Evolutionary conservation across 208 protist species (phyloP), one percentile per base, ranked within the genome.

Genomic region (Leishmania martiniquensis): DNA sequence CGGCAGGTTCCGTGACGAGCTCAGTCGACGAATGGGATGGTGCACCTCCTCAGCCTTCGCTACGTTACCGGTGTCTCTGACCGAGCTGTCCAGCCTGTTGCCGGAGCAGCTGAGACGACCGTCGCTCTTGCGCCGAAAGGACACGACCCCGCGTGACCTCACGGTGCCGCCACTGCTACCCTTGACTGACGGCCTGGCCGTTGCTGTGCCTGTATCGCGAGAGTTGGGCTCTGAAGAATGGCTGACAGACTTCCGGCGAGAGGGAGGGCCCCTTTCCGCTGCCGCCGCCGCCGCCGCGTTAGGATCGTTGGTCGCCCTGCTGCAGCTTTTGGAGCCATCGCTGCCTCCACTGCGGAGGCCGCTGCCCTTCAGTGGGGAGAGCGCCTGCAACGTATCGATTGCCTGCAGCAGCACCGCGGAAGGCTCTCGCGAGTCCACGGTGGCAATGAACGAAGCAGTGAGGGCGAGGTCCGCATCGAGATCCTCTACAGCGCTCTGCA

Each of bases 341-440:
- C 12, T 52, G 25, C 20, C 25, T 15, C 72, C 57, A 62, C n/a
- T 54, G 52, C 1, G 5, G 54, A 49, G n/a, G 44, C 5, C 25
- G 37, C 39, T 52, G 72, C 60, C 29, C 29, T 66, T 52, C 34
- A 59, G 52, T 17, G 69, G 69, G 4, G 76, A 47, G 25, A 34
- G n/a, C 6, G 60, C 32, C 25, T 22, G 76, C 49, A 80, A 29
- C 22, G 63, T 47, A 17, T 75, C 76, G 13, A 62, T 52, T 4
- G 60, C 70, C 42, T 70, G 51, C 17, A 80, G 51, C 3, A 57
- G 32, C 15, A 80, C 76, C 4, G 49, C 17, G 44, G 69, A 80
- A 12, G 76, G 63, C 37, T 62, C 49, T 55, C 49, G 62, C 39
- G n/a, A n/a, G 75, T 10, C 51, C 4, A 37, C 17, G 25, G 32